These are phyloP conservation scores for Tolypocladium cylindrosporum DNA, from an alignment of 2,329 filamentous ascomycete genomes.

Conservation along the genomic window DNA sequence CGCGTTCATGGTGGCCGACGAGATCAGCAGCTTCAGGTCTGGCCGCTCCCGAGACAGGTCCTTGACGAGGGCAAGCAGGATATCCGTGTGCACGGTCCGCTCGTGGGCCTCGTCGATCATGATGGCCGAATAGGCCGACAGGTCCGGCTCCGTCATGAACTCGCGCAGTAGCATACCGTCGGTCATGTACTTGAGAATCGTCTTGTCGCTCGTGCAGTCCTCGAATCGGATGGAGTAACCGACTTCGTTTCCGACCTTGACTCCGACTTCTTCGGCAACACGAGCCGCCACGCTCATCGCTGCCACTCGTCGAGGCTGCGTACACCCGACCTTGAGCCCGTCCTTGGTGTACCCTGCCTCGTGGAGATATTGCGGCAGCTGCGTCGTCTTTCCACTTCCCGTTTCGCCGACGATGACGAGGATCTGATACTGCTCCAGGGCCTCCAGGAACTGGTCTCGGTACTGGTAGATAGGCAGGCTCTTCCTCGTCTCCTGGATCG, in stretches of 20 bases:
- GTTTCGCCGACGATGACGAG: conserved; percentile 92
- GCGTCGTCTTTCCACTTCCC: conserved; percentile 90
- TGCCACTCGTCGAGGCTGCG: conserved; percentile 87
- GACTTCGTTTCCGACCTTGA: conserved; percentile 83
- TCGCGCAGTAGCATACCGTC: conserved; percentile 91
- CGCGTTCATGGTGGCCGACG: conserved; percentile 89
- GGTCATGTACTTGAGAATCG: conserved; percentile 90
- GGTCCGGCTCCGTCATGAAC: conserved; percentile 78
- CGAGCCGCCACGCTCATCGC: conserved; percentile 96
- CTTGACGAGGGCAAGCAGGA: conserved; percentile 78
- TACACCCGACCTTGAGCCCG: conserved; percentile 81
- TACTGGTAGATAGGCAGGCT: conserved; percentile 85
- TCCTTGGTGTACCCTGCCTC: conserved; percentile 83
- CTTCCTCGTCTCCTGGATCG: conserved; percentile 86
- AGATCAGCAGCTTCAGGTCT: conserved; percentile 84
- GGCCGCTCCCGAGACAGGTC: conserved; percentile 75
- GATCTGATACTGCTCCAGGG: conserved; percentile 76
- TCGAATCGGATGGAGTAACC: conserved; percentile 95
- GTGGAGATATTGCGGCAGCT: conserved; percentile 86
- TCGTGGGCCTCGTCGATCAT: conserved; percentile 99
- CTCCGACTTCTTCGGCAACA: conserved; percentile 88
- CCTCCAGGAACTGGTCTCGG: conserved; percentile 75
- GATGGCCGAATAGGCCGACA: conserved; percentile 72
- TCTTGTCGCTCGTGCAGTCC: conserved; percentile 84
- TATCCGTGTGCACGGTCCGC: conserved; percentile 81